Evolutionary conservation across 2,329 filamentous ascomycete species (phyloP), one percentile per base, ranked within the genome.

Genomic region (Cladosporium sp.): DNA sequence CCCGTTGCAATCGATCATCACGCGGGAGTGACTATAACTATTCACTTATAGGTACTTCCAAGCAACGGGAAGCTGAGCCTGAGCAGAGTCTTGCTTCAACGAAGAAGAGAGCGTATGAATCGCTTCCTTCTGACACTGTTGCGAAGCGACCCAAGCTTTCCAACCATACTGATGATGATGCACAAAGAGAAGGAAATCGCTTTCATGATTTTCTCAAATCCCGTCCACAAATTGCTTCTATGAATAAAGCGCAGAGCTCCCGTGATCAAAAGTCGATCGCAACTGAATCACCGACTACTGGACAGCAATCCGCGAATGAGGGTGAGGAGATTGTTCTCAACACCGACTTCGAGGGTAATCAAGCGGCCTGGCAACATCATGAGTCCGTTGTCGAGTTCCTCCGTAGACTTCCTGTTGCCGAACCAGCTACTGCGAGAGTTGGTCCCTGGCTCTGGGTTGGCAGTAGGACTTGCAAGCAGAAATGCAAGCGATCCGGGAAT

Each of bases 361-460:
- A 67, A 0, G 66, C 63, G 56, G 83, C 79, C 22, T 83, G 84
- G 74, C 85, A 86, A 65, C 73, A 84, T 28, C 72, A 72, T 1
- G 87, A 91, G 64, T 78, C 78, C 0, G 70, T 86, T 1, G 68
- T 79, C 7, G 76, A 78, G 1, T 95, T 95, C 60, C 69, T 93
- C 2, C 55, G 70, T 8, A 82, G 88, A 8, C 73, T 91, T 0
- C 85, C 85, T 0, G 87, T 89, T 0, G 77, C 78, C 3, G 84
- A 78, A 1, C 87, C 83, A 1, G 68, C 73, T 2, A 66, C 70
- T 3, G 69, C 67, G 1, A 62, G 62, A 0, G 59, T 70, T 0
- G 74, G 77, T 2, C 78, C 78, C 0, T 93, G 87, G 86, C 88
- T 95, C 44, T 89, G 79, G 72, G 79, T 87, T 40, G 78, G 77